Evolutionary conservation across 495 filamentous ascomycete species (phyloP).

Genomic region (Pseudomonodictys pantanalensis): DNA sequence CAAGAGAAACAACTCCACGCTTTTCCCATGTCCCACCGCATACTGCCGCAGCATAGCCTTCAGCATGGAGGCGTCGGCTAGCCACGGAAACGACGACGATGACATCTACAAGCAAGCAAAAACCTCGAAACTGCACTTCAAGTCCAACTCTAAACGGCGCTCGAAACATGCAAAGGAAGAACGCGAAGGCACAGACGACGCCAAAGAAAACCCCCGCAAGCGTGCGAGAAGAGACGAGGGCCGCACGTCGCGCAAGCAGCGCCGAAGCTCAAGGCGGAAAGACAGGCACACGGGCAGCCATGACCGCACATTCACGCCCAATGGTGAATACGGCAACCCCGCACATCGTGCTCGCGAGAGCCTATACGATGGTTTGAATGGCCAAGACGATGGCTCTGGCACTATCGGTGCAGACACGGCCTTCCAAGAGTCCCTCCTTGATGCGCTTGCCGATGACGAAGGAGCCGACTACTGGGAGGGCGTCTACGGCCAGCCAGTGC

Average conservation of each 20-base stretch:
- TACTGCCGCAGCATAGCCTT: neutral
- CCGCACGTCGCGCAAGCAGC: neutral
- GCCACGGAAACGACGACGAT: neutral
- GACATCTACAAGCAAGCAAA: slow-evolving; percentile 33
- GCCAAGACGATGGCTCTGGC: neutral
- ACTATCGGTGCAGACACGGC: slow-evolving; percentile 60
- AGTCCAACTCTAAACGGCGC: slow-evolving; percentile 33
- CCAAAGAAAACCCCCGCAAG: slow-evolving; percentile 11
- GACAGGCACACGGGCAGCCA: slow-evolving; percentile 37
- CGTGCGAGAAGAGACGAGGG: slow-evolving; percentile 1
- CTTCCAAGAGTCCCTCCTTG: slow-evolving; percentile 95
- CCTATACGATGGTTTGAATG: slow-evolving; percentile 15
- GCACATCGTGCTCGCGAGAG: slow-evolving; percentile 18
- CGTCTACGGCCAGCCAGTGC: slow-evolving; percentile 91
- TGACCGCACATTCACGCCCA: slow-evolving; percentile 50
- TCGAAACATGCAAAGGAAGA: slow-evolving; percentile 3
- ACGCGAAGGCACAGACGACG: neutral
- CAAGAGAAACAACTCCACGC: neutral
- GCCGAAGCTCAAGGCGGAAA: slow-evolving; percentile 8
- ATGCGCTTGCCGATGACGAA: slow-evolving; percentile 98
- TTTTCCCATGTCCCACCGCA: neutral
- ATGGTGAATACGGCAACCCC: slow-evolving; percentile 17
- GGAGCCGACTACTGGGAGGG: slow-evolving; percentile 91
- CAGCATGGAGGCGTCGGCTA: slow-evolving; percentile 19
- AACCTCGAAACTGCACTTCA: slow-evolving; percentile 60